Evolutionary conservation across 2,329 filamentous ascomycete species (phyloP), one percentile per base, ranked within the genome.

Genomic region (Colletotrichum navitas): DNA sequence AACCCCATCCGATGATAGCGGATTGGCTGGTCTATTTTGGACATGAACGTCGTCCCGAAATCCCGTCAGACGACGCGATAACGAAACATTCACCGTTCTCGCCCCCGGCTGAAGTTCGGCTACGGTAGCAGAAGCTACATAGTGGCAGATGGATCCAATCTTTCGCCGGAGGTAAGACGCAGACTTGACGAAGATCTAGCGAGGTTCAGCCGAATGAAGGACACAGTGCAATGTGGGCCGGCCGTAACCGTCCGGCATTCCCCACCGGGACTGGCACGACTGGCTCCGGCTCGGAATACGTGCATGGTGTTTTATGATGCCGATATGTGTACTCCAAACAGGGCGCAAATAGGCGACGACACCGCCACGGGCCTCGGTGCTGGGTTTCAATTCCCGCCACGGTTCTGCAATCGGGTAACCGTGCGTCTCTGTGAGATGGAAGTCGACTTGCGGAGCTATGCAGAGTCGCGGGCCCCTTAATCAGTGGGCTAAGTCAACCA

Each of bases 21-120:
- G 34, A 71, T 63, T 65, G 69, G 69, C 59, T 62, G 64, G 62
- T 72, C 47, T 24, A 34, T 11, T 11, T 26, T 55, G 32, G 21
- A 51, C 43, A 18, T 43, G 71, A 45, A 64, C 24, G 52, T 54
- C 69, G 72, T 69, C 61, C 69, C 72, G 72, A 72, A 39, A 69
- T 72, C 47, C 72, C 72, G 72, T 45, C 61, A 52, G 51, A 24
- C 65, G 47, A 54, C 49, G 3, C 29, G 36, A 60, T 34, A 18
- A 59, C 41, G 59, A 45, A 29, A 34, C 26, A 5, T 47, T 14
- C 34, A 58, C 12, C 55, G 29, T 10, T 24, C 29, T 41, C 41
- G n/a, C 5, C 36, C 36, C 14, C 66, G 62, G 66, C 47, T 69
- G 47, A 69, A 66, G n/a, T 45, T 60, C 66, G 66, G 62, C 18